A percentile compares a stretch with the other conserved stretches of the same genome.
phyloP scores from a whole-genome alignment of 1,139 yeast genomes.

The Pichia kudriavzevii region DNA sequence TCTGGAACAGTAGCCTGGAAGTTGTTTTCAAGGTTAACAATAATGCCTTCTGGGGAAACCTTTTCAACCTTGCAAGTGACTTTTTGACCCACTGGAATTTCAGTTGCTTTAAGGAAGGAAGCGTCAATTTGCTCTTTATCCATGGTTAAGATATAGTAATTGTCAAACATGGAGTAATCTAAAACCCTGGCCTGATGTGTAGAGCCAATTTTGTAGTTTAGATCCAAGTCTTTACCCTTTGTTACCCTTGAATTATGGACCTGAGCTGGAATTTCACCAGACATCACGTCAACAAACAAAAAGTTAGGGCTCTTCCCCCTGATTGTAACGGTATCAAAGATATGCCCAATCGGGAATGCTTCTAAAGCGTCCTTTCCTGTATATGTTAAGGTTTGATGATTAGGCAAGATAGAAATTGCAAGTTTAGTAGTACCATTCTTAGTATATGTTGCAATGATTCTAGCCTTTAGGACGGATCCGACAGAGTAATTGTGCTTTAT shows the following conservation, averaged over 20 bases:
- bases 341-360: conserved; percentile 74
- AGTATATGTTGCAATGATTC: conserved; percentile 57
- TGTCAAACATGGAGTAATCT: conserved; percentile 62
- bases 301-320: conserved; percentile 51
- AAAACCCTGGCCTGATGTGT: conserved; percentile 70
- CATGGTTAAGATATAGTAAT: conserved; percentile 57
- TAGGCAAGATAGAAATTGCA: conserved; percentile 57
- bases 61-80: conserved; percentile 54
- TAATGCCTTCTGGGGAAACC: conserved; percentile 61
- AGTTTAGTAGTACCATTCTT: conserved; percentile 54
- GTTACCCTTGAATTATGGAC: conserved; percentile 67
- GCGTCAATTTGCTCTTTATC: conserved; percentile 58
- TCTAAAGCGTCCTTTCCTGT: conserved; percentile 38
- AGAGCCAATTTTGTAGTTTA: conserved; percentile 54
- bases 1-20: conserved; percentile 73
- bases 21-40: conserved; percentile 54
- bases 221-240: conserved; percentile 41
- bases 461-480: conserved; percentile 61
- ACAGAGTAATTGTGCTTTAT: conserved; percentile 55
- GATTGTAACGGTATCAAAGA: conserved; percentile 52
- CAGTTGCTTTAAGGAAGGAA: conserved; percentile 57
- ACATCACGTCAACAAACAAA: conserved; percentile 51
- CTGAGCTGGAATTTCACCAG: conserved; percentile 51
- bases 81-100: conserved; percentile 68
- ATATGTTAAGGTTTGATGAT: conserved; percentile 33